Evolutionary conservation across 306 rosid genomes (phyloP), one percentile per base, ranked within the genome.

Genomic region (Trifolium repens): DNA sequence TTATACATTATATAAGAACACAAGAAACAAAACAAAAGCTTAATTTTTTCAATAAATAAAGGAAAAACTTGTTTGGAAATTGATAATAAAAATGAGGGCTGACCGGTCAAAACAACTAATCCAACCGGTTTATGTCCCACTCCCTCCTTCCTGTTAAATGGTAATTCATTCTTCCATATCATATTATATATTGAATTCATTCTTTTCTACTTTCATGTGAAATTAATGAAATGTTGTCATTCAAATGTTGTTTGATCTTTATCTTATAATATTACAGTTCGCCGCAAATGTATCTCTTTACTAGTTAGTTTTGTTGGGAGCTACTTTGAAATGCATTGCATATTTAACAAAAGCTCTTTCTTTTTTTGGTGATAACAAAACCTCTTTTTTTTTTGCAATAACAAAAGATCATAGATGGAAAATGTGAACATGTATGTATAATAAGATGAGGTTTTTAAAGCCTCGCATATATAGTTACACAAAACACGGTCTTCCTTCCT

Each of bases 401-500:
- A 37, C 2, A 37, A 37, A 37, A 37, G 40, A 5, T 7, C 1
- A 37, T 37, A 37, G 40, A 37, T 42, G 47, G 47, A 42, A 52
- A 16, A 52, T 16, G 58, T 53, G 58, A 53, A 16, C 11, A 52
- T 49, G 14, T 9, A 26, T 26, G 2, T 26, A 53, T 1, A 22
- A 59, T 67, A 68, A 46, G 26, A 49, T 50, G 32, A 37, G 47
- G 1, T 34, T 70, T 34, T 32, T 52, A 50, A 52, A 35, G 42
- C 7, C 44, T 67, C 8, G 1, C 7, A 1, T 11, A 11, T 9
- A 11, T 44, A 3, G 7, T 7, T n/a, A 52, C 75, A 49, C 49
- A 70, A 70, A 70, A 70, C 19, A 19, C 75, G 75, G 50, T 70
- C 49, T 70, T 52, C 35, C 49, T 70, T 70, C 50, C 64, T 53